These are phyloP conservation scores for Globisporangium acanthophoron DNA, from an alignment of 352 stramenopile genomes.

Conservation along the genomic window DNA sequence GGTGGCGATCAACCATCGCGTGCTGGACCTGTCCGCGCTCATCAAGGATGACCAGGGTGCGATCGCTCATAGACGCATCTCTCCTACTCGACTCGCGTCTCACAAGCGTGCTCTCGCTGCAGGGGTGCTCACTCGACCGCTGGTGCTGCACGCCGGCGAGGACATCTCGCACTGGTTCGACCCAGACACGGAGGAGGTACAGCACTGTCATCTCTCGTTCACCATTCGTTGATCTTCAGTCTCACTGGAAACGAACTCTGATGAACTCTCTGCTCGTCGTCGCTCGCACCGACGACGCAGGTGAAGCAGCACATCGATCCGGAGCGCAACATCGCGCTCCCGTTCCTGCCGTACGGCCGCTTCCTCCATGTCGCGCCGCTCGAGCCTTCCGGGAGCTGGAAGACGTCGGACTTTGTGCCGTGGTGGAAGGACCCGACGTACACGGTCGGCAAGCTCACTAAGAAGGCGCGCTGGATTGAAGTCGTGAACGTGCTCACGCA, in stretches of 20 bases:
- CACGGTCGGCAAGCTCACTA: constrained; percentile 68
- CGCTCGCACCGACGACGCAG: constrained; percentile 10
- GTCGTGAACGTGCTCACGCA: constrained; percentile 91
- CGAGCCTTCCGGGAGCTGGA: constrained; percentile 73
- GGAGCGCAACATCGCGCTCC: constrained; percentile 63
- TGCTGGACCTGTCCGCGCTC: constrained; percentile 81
- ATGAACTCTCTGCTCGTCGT: neutral
- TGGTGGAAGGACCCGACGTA: constrained; percentile 86
- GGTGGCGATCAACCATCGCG: constrained; percentile 66
- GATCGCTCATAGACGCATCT: neutral
- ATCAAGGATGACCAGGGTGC: constrained; percentile 58
- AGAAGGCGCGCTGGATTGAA: constrained; percentile 65
- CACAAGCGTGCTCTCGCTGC: neutral
- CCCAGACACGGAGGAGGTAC: constrained; percentile 53
- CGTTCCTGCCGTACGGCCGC: constrained; percentile 78
- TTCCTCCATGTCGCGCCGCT: constrained; percentile 86
- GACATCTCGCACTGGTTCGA: constrained; percentile 94
- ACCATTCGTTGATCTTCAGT: neutral
- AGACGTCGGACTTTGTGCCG: constrained; percentile 62
- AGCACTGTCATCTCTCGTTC: neutral
- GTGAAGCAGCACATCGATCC: constrained; percentile 80
- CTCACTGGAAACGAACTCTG: neutral
- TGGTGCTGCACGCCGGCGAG: constrained; percentile 80
- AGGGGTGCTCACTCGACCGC: constrained; percentile 72
- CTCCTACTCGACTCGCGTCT: neutral